phyloP scores from a whole-genome alignment of 768 basidiomycete species.

The Melanogaster broomeanus region DNA sequence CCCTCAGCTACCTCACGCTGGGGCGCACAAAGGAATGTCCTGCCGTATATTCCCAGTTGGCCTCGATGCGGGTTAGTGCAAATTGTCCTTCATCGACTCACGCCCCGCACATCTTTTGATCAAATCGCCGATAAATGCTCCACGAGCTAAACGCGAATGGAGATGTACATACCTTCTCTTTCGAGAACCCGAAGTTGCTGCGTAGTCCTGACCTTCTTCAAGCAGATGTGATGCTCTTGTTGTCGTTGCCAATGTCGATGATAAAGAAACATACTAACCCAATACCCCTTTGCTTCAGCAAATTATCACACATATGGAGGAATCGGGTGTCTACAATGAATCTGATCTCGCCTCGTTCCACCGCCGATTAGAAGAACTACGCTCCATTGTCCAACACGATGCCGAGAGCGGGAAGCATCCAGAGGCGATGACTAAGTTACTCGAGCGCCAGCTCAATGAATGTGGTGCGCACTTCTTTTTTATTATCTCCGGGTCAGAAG shows the following conservation, averaged over 20 bases:
- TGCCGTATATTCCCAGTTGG: slow-evolving; percentile 94
- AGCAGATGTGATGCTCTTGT: slow-evolving; percentile 24
- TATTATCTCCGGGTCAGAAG: slow-evolving; percentile 2
- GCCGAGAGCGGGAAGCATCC: slow-evolving; percentile 81
- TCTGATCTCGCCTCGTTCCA: slow-evolving; percentile 88
- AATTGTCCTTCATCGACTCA: slow-evolving; percentile 1
- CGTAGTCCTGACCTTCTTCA: slow-evolving; percentile 24
- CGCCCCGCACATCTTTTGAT: slow-evolving; percentile 1
- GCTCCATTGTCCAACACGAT: slow-evolving; percentile 84
- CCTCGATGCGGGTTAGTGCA: slow-evolving; percentile 88
- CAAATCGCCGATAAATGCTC: neutral
- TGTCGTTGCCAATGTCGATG: slow-evolving; percentile 17
- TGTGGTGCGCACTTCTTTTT: slow-evolving; percentile 64
- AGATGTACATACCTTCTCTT: slow-evolving; percentile 3
- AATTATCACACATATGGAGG: slow-evolving; percentile 95
- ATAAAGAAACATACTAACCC: slow-evolving; percentile 28
- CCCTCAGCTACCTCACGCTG: slow-evolving; percentile 96
- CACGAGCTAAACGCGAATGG: neutral
- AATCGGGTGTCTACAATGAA: slow-evolving; percentile 93
- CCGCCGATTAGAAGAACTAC: slow-evolving; percentile 76
- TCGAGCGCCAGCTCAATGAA: slow-evolving; percentile 88
- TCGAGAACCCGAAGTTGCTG: slow-evolving; percentile 13
- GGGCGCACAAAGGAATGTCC: slow-evolving; percentile 95
- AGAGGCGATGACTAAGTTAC: slow-evolving; percentile 81
- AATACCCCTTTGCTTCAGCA: slow-evolving; percentile 53